These are phyloP conservation scores for Acanthamoeba rhysodes DNA, from an alignment of 208 protist species.

Conservation along the genomic window DNA sequence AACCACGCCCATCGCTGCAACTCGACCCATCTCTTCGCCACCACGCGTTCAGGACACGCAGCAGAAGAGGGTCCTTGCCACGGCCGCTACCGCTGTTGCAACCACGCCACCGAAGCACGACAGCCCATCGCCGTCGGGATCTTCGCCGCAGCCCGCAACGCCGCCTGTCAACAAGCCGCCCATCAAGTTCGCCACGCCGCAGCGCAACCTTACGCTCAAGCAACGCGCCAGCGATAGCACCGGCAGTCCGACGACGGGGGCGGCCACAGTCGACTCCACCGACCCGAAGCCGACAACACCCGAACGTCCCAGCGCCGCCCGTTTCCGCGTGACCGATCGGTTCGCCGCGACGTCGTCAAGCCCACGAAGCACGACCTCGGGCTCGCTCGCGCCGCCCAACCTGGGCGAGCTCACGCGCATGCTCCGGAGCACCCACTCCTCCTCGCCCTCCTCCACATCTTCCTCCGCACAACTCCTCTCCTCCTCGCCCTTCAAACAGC, in stretches of 20 bases:
- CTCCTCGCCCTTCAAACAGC: neutral
- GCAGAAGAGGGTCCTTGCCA: too few relatives aligned
- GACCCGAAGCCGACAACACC: neutral
- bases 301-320: neutral
- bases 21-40: too few relatives aligned
- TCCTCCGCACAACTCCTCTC: neutral
- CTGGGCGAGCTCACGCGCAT: constrained; percentile 6
- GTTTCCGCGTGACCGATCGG: neutral
- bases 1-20: too few relatives aligned
- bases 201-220: neutral
- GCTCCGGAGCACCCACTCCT: neutral
- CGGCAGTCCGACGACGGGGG: neutral
- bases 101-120: neutral
- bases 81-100: neutral
- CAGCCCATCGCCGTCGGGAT: neutral
- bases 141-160: neutral
- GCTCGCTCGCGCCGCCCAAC: constrained; percentile 15
- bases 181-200: constrained; percentile 40
- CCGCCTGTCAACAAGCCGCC: neutral
- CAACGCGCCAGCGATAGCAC: neutral
- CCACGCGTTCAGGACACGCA: too few relatives aligned
- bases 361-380: neutral
- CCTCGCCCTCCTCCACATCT: neutral
- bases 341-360: neutral
- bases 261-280: neutral